Conservation (phyloP, 2,329 filamentous ascomycete genomes). For the Fusarium haematococcum region DNA sequence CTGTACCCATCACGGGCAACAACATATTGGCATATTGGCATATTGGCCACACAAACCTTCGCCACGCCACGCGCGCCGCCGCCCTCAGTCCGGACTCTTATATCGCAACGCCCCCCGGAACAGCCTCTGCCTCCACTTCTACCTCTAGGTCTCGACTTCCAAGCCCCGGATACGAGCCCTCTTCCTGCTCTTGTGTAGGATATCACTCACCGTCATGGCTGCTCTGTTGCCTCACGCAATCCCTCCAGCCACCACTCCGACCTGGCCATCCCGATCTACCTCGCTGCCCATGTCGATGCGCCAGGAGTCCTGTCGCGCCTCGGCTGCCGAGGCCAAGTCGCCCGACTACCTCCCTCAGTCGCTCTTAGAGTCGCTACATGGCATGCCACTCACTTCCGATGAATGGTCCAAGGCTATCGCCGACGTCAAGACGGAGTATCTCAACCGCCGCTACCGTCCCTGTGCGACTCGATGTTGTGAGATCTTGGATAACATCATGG, state of each 20-base stretch:
- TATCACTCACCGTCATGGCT: slow-evolving; percentile 26
- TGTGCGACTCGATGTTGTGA: slow-evolving; percentile 66
- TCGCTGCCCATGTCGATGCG: slow-evolving; percentile 30
- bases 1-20: slow-evolving; percentile 20
- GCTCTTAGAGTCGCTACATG: slow-evolving; percentile 38
- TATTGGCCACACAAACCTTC: slow-evolving; percentile 40
- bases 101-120: slow-evolving; percentile 36
- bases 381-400: slow-evolving; percentile 56
- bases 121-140: slow-evolving; percentile 23
- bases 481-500: slow-evolving; percentile 62
- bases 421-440: slow-evolving; percentile 67
- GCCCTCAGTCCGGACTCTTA: slow-evolving; percentile 38
- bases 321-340: slow-evolving; percentile 9
- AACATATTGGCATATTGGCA: slow-evolving; percentile 37
- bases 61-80: slow-evolving; percentile 35
- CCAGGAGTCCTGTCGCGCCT: slow-evolving; percentile 21
- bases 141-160: slow-evolving; percentile 13
- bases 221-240: slow-evolving; percentile 34
- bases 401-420: slow-evolving; percentile 65
- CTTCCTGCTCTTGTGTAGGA: slow-evolving; percentile 1
- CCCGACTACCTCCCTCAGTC: slow-evolving; percentile 28
- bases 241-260: slow-evolving; percentile 20
- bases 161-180: slow-evolving; percentile 10
- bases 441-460: slow-evolving; percentile 62
- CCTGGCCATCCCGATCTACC: slow-evolving; percentile 24